Evolutionary conservation across 1,284 basidiomycete species (phyloP), one percentile per base, ranked within the genome.

Genomic region (Thelephora terrestris): DNA sequence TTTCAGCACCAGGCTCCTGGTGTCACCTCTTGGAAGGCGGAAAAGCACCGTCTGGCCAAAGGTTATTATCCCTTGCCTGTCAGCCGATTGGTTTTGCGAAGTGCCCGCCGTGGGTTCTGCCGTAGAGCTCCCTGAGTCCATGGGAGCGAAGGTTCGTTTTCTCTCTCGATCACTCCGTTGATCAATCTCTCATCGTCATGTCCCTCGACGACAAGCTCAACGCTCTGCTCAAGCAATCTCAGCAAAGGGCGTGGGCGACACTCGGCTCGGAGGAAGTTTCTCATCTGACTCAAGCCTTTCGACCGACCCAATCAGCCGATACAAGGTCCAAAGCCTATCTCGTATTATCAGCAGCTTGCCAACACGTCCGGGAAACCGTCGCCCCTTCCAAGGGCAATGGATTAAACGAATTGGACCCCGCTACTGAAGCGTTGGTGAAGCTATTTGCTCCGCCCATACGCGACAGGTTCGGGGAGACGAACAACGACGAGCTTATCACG

Each of bases 321-420:
- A 60, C 66, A 32, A 78, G 76, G 48, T 77, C 84, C 37, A 83
- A 83, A 58, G 80, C 79, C 7, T 85, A 79, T 59, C 67, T 87
- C 43, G 67, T 73, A 4, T 71, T 87, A 29, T 79, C 83, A 43
- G 71, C 79, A 2, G 73, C 78, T 55, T 85, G 81, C 55, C 77
- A 81, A 60, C 73, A 71, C 21, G 68, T 73, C 34, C 69, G 80
- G 46, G 61, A 60, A 40, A 65, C 67, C 32, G 61, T 60, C 36
- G 52, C 60, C n/a, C 47, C 52, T 16, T 50, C 53, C 34, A 63
- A 48, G 62, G 51, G 66, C 52, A 17, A 32, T 6, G 29, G 29
- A 10, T 10, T 14, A 32, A 61, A 64, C 47, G 63, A 68, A 10
- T 57, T 62, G n/a, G 74, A 78, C 53, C 60, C 64, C 35, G 73